Percentiles rank a stretch among this genome's conserved stretches.
Evolutionary conservation across 345 rosid species (phyloP).

Genomic region (Euphorbia peplus): DNA sequence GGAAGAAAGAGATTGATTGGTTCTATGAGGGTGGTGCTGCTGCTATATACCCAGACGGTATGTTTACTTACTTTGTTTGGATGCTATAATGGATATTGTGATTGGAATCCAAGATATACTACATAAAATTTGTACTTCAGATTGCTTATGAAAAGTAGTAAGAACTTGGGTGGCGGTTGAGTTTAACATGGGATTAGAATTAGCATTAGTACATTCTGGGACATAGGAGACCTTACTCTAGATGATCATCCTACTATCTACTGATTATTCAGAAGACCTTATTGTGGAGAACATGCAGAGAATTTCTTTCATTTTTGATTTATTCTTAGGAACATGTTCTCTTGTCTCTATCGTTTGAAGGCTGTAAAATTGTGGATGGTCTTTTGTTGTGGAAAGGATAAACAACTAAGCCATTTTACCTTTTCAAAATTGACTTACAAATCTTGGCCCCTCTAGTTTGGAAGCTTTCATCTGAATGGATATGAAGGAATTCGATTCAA

Average conservation of each 20-base stretch:
- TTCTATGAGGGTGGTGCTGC: constrained; percentile 97
- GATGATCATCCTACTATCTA: background rate
- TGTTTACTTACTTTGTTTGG: constrained; percentile 8
- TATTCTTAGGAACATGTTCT: too few relatives aligned
- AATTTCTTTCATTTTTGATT: background rate
- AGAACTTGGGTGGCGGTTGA: background rate
- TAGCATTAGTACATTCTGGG: background rate
- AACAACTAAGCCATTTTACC: background rate
- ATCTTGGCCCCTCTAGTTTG: background rate
- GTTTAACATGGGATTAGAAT: background rate
- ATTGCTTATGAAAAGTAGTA: background rate
- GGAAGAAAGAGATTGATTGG: constrained; percentile 97
- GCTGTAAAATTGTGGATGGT: background rate
- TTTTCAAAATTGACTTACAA: background rate
- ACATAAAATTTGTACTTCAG: background rate
- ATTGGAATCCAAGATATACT: background rate
- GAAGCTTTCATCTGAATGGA: too few relatives aligned
- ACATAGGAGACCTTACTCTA: too few relatives aligned
- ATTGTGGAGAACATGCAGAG: background rate
- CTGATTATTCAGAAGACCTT: too few relatives aligned
- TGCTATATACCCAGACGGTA: constrained; percentile 94
- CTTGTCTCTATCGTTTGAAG: background rate
- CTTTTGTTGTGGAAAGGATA: background rate
- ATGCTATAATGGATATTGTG: constrained; percentile 5
- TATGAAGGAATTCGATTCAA: too few relatives aligned